Evolutionary conservation across 345 rosid species (phyloP), one percentile per base, ranked within the genome.

Genomic region (Pistacia integerrima): DNA sequence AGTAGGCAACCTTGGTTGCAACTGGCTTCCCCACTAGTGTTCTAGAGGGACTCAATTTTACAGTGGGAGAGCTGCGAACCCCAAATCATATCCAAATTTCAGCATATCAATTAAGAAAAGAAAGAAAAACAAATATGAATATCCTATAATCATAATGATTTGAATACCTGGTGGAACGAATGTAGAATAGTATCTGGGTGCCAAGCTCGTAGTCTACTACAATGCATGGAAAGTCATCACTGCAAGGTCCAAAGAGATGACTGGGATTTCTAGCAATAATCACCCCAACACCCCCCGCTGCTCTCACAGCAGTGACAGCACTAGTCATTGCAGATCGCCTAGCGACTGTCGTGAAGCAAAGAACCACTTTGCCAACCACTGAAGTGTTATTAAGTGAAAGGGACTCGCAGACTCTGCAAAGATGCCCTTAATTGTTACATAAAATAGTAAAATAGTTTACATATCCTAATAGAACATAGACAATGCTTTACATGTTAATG

Each of bases 231-330:
- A 85, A 85, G 67, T 62, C 79, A 71, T 76, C 73, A 33, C 0
- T 25, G 57, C 84, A 85, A 18, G 85, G 84, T 66, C 55, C 46
- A 8, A 80, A 62, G 67, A 16, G 41, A 77, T 82, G 3, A 41
- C 83, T 69, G 7, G 82, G 85, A 62, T 70, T 70, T 70, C 70
- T 85, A 67, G 84, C 84, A 28, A 80, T 64, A 67, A 85, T 82
- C 33, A 85, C 61, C 1, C 88, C 88, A 69, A 82, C 75, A 77
- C 85, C 88, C 59, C 82, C 84, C 0, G 74, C 84, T 61, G 65
- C 61, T 22, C 67, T 76, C 55, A 82, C 85, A 67, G 54, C 49
- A 38, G 67, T 16, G 8, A 75, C 81, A 73, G 75, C 84, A 33
- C 17, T 62, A 28, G 78, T 18, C 44, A 82, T 79, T 36, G 79